A percentile compares a stretch with the other conserved stretches of the same genome.
These are phyloP conservation scores for Pythium grandisporangium DNA, from an alignment of 352 stramenopile species.

Conservation along the genomic window DNA sequence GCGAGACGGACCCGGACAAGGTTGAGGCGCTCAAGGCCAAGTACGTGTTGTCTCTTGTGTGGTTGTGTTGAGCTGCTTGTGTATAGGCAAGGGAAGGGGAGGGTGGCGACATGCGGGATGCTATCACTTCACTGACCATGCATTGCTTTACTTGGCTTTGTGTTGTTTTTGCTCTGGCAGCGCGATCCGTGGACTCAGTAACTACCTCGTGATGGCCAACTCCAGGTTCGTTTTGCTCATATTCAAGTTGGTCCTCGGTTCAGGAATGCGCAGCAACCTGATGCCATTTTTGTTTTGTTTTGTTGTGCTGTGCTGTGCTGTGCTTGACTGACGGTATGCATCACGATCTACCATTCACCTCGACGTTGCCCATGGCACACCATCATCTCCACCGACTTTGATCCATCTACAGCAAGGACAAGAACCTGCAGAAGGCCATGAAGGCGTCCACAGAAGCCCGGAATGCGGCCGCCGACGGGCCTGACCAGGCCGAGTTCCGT, in stretches of 20 bases:
- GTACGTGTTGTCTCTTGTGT: conserved; percentile 19
- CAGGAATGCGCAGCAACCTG: too few relatives aligned
- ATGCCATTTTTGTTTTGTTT: neutral
- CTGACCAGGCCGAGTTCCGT: conserved; percentile 68
- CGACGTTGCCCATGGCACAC: too few relatives aligned
- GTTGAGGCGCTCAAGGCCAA: conserved; percentile 80
- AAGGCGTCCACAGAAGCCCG: conserved; percentile 24
- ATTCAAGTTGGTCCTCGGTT: neutral
- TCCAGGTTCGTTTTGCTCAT: conserved; percentile 36
- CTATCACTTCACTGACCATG: neutral
- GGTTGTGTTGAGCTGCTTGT: neutral
- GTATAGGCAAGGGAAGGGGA: too few relatives aligned
- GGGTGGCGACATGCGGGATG: too few relatives aligned
- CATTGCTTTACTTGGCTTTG: conserved; percentile 4
- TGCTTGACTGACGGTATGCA: too few relatives aligned
- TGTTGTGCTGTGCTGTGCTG: too few relatives aligned
- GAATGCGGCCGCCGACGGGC: conserved; percentile 15
- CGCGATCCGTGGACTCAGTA: conserved; percentile 73
- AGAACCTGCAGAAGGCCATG: conserved; percentile 76
- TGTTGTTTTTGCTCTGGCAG: conserved; percentile 11
- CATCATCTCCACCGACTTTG: too few relatives aligned
- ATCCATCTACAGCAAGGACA: conserved; percentile 62
- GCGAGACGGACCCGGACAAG: conserved; percentile 73
- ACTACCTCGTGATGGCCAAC: conserved; percentile 85
- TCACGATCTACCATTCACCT: too few relatives aligned